A percentile compares a stretch with the other conserved stretches of the same genome.
phyloP scores from a whole-genome alignment of 176 grass and related monocot genomes.

The Raddia distichophylla region DNA sequence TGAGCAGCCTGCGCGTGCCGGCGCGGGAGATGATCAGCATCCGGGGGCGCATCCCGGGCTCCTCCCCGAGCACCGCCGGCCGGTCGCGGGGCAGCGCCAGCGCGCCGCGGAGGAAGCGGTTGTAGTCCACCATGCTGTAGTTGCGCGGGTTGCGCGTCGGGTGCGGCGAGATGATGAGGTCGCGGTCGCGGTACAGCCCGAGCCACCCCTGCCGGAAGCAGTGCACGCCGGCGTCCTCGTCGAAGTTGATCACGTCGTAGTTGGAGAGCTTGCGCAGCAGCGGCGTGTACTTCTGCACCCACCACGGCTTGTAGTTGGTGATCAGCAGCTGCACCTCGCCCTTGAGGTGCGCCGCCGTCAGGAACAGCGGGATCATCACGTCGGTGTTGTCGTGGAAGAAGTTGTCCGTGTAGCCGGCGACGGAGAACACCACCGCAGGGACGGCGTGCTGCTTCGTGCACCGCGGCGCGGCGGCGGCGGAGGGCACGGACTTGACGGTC shows the following conservation, averaged over 20 bases:
- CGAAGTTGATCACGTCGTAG: conserved; percentile 69
- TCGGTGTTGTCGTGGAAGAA: conserved; percentile 87
- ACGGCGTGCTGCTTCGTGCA: conserved; percentile 57
- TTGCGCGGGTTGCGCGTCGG: conserved; percentile 58
- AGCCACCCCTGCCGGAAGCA: conserved; percentile 57
- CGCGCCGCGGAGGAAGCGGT: conserved; percentile 52
- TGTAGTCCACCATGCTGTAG: conserved; percentile 71
- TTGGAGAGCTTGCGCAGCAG: conserved; percentile 60
- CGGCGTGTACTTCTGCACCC: conserved; percentile 66
- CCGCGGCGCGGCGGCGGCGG: conserved; percentile 17
- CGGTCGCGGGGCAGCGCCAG: conserved; percentile 45
- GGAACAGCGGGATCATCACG: conserved; percentile 66
- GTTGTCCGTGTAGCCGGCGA: conserved; percentile 78
- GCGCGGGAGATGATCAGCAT: conserved; percentile 63
- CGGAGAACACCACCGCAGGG: conserved; percentile 63
- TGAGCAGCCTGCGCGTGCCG: conserved; percentile 52
- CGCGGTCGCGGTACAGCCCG: conserved; percentile 63
- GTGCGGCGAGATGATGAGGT: conserved; percentile 73
- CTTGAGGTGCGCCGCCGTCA: conserved; percentile 53
- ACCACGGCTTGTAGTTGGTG: conserved; percentile 67
- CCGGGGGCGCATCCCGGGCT: conserved; percentile 43
- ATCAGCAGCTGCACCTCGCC: conserved; percentile 75
- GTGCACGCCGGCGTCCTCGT: conserved; percentile 56
- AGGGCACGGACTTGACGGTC: conserved; percentile 47
- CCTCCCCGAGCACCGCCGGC: conserved; percentile 50